Evolutionary conservation across 306 rosid species (phyloP).

Genomic region (Comarum palustre): DNA sequence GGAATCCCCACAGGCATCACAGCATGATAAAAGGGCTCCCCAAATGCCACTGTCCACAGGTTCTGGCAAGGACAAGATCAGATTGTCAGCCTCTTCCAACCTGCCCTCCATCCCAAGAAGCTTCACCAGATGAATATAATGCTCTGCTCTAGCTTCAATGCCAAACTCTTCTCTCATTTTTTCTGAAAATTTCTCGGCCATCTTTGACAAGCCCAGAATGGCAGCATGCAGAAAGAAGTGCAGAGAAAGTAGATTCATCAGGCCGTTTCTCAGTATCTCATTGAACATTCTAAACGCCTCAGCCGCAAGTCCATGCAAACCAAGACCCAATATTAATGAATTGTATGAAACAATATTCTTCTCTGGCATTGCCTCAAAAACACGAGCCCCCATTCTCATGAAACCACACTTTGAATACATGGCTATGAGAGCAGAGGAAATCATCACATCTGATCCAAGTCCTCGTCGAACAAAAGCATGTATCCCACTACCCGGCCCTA

Average conservation of each 20-base stretch:
- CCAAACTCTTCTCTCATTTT: slow-evolving; percentile 61
- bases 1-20: slow-evolving; percentile 60
- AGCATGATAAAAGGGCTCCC: slow-evolving; percentile 82
- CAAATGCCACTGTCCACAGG: slow-evolving; percentile 77
- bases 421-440: slow-evolving; percentile 68
- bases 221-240: slow-evolving; percentile 79
- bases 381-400: slow-evolving; percentile 51
- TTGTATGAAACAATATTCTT: slow-evolving; percentile 66
- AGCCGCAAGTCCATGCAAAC: slow-evolving; percentile 69
- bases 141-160: slow-evolving; percentile 58
- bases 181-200: slow-evolving; percentile 56
- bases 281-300: slow-evolving; percentile 60
- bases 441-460: slow-evolving; percentile 61
- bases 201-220: slow-evolving; percentile 74
- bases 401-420: slow-evolving; percentile 85
- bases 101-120: slow-evolving; percentile 78
- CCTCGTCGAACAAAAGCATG: slow-evolving; percentile 73
- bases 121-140: slow-evolving; percentile 80
- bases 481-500: slow-evolving; percentile 55
- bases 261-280: slow-evolving; percentile 55
- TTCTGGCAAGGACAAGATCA: slow-evolving; percentile 54
- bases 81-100: slow-evolving; percentile 73
- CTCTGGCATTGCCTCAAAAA: slow-evolving; percentile 51
- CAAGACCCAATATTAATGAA: slow-evolving; percentile 65
- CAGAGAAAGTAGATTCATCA: slow-evolving; percentile 75